These are phyloP conservation scores for Trichoderma aggressivum DNA, from an alignment of 2,329 filamentous ascomycete species.

Conservation along the genomic window DNA sequence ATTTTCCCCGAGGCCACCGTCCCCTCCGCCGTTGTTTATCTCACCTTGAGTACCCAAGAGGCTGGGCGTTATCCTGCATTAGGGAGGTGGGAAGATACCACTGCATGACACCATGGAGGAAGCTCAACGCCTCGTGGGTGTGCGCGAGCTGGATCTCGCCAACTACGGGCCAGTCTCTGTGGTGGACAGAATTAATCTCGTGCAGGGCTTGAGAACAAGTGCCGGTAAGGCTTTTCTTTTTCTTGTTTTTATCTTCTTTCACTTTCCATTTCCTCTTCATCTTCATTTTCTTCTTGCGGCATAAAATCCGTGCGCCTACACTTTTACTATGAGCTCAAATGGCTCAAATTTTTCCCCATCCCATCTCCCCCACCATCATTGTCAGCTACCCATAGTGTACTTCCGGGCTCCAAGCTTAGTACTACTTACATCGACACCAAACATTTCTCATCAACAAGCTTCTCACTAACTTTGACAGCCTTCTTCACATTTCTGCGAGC, in stretches of 20 bases:
- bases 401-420: not conserved
- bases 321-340: not conserved
- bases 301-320: not conserved
- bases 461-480: slow-evolving; percentile 48
- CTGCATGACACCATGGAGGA: slow-evolving; percentile 16
- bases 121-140: slow-evolving; percentile 20
- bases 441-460: not conserved
- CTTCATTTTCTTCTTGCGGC: not conserved
- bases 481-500: slow-evolving; percentile 81
- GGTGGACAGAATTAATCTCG: slow-evolving; percentile 52
- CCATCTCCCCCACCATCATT: not conserved
- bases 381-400: not conserved
- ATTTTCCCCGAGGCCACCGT: not conserved
- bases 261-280: not conserved
- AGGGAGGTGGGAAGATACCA: slow-evolving; percentile 11
- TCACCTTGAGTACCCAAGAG: not conserved
- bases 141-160: slow-evolving; percentile 51
- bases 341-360: not conserved
- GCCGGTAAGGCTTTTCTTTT: slow-evolving; percentile 48
- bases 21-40: not conserved
- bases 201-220: slow-evolving; percentile 58
- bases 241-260: not conserved
- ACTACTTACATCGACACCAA: no score
- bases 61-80: not conserved
- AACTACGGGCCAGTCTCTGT: slow-evolving; percentile 46